Conservation (phyloP, 2,329 filamentous ascomycete species). For the Penicillium sp. region DNA sequence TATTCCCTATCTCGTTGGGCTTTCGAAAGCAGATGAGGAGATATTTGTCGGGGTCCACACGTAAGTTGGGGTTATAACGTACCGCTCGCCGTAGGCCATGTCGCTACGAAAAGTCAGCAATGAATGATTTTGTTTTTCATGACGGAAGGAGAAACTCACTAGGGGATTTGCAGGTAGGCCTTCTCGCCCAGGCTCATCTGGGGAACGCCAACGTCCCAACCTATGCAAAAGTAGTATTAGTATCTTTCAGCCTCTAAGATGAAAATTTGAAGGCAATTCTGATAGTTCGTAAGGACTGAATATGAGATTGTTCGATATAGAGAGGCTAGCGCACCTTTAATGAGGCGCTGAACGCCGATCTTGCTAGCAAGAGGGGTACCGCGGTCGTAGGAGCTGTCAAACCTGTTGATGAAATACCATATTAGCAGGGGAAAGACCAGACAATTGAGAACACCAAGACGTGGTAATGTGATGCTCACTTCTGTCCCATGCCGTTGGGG, state of each 20-base stretch:
- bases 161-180: constrained; percentile 76
- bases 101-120: constrained; percentile 27
- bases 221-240: constrained; percentile 30
- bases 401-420: constrained; percentile 55
- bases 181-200: constrained; percentile 91
- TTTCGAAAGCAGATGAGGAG: background rate
- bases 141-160: constrained; percentile 51
- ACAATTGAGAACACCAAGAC: background rate
- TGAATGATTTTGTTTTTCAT: constrained; percentile 2
- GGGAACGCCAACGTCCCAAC: constrained; percentile 81
- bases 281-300: too few relatives aligned
- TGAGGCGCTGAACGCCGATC: constrained; percentile 84
- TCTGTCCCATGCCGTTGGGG: constrained; percentile 54
- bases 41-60: background rate
- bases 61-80: constrained; percentile 21
- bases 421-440: background rate
- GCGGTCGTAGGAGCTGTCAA: constrained; percentile 72
- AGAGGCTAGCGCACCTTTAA: constrained; percentile 73
- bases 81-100: constrained; percentile 43
- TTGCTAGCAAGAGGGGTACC: constrained; percentile 71
- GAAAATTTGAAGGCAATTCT: too few relatives aligned
- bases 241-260: too few relatives aligned
- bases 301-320: too few relatives aligned
- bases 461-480: constrained; percentile 57
- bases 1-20: background rate